Conservation (phyloP, 331 rosid genomes). For the Ulmus americana region DNA sequence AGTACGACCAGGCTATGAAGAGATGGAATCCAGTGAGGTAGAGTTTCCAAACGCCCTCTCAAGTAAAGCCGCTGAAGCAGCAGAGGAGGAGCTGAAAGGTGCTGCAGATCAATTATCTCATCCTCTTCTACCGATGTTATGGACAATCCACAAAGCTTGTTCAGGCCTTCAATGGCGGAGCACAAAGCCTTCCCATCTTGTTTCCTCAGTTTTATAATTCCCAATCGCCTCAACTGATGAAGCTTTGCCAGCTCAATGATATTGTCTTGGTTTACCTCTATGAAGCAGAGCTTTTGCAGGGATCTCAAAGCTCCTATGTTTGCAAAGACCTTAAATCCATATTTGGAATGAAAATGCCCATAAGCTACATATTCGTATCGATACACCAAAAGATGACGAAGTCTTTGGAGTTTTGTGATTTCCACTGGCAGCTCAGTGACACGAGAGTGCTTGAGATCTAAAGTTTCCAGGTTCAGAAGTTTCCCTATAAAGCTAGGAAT, state of each 20-base stretch:
- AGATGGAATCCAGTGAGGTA: conserved; percentile 47
- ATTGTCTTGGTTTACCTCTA: conserved; percentile 13
- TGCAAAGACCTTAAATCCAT: conserved; percentile 31
- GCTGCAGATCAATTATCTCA: conserved; percentile 34
- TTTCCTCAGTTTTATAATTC: conserved; percentile 7
- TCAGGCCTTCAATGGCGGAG: conserved; percentile 30
- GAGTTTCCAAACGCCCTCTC: conserved; percentile 34
- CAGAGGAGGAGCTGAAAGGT: conserved; percentile 43
- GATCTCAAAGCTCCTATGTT: conserved; percentile 34
- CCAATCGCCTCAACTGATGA: conserved; percentile 24
- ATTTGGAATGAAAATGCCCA: conserved; percentile 34
- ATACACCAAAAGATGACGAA: conserved; percentile 58
- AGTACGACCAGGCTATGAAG: conserved; percentile 35
- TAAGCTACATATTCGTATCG: conserved; percentile 27
- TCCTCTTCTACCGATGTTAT: conserved; percentile 38
- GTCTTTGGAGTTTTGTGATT: conserved; percentile 31
- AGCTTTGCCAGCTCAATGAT: conserved; percentile 15
- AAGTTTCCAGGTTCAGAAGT: conserved; percentile 44
- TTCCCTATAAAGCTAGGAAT: conserved; percentile 41
- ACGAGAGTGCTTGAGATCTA: conserved; percentile 41
- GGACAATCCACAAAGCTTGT: conserved; percentile 34
- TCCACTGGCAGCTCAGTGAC: conserved; percentile 46
- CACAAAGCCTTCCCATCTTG: conserved; percentile 11
- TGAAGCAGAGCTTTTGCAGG: conserved; percentile 23
- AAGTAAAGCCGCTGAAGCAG: conserved; percentile 44